Evolutionary conservation across 805 yeast genomes (phyloP), one percentile per base, ranked within the genome.

Genomic region (Kluyveromyces wickerhamii): DNA sequence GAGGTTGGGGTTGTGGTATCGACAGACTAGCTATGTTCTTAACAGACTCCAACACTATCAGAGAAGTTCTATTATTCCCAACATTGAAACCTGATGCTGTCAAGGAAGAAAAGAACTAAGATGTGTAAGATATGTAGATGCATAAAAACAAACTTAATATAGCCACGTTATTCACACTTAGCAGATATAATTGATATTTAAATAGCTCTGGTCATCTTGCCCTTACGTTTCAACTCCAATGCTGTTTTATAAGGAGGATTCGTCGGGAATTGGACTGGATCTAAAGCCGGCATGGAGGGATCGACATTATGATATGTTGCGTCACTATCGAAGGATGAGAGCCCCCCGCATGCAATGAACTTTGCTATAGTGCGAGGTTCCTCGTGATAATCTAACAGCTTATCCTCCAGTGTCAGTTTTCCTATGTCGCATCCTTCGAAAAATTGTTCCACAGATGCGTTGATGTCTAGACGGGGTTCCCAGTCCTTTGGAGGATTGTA

Each of bases 1-100:
- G 94, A 63, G 98, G 98, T 51, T 89, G 97, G 97, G 98, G 98
- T 52, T 81, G 95, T 68, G 98, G 98, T 74, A 88, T 89, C 50
- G 98, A 89, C 67, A 82, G 98, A 72, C 62, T 89, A 58, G 87
- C 96, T 57, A 89, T 89, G 98, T 92, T 92, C 72, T 76, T 92
- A 69, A 92, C 97, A 43, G 78, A 92, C 66, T 84, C 95, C 39
- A 83, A 87, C 71, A 84, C 96, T 49, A 89, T 89, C 58, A 86
- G 96, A 79, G 98, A 89, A 71, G 97, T 89, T 32, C 72, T 89
- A 51, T 69, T 92, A 63, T 89, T 89, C 94, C 98, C 98, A 64
- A 88, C 97, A 43, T 85, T 89, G 77, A 92, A 88, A 72, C 98
- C 97, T 29, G 98, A 92, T 58, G 72, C 46, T 29, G 43, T 56